Percentiles rank a stretch among this genome's conserved stretches.
Conservation (phyloP, 352 stramenopile species). For the Globisporangium parvum region DNA sequence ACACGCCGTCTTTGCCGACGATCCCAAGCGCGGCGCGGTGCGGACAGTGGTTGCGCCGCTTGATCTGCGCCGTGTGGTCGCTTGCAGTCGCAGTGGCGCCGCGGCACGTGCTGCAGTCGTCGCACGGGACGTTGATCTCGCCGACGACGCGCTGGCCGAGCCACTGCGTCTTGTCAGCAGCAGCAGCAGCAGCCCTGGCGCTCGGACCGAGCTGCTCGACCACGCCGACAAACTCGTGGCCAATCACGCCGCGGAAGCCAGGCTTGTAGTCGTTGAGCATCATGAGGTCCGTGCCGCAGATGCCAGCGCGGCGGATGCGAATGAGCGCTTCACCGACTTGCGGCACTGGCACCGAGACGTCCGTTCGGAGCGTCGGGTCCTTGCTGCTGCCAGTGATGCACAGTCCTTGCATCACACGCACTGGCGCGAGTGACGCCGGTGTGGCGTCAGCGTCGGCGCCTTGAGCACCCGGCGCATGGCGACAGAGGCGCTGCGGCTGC, state of each 20-base stretch:
- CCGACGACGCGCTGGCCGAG: slow-evolving; percentile 83
- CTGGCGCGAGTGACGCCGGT: background rate
- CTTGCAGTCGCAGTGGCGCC: background rate
- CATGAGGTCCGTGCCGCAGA: slow-evolving; percentile 69
- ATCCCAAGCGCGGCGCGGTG: slow-evolving; percentile 83
- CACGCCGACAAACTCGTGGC: slow-evolving; percentile 89
- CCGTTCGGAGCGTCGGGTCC: slow-evolving; percentile 21
- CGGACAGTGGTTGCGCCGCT: slow-evolving; percentile 82
- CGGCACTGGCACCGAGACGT: slow-evolving; percentile 35
- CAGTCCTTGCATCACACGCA: slow-evolving; percentile 37
- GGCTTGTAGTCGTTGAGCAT: slow-evolving; percentile 76
- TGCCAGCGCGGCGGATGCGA: slow-evolving; percentile 51
- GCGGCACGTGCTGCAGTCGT: slow-evolving; percentile 39
- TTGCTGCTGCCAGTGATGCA: slow-evolving; percentile 36
- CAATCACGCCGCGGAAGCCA: slow-evolving; percentile 59
- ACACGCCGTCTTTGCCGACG: slow-evolving; percentile 66
- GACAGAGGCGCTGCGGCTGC: slow-evolving; percentile 10
- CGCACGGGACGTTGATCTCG: slow-evolving; percentile 90
- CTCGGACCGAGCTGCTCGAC: slow-evolving; percentile 48
- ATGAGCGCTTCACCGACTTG: slow-evolving; percentile 41
- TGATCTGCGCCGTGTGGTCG: slow-evolving; percentile 22
- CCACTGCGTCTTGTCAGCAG: slow-evolving; percentile 22
- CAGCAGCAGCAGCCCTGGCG: background rate
- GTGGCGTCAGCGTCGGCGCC: background rate
- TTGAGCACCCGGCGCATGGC: no score